Base-by-base conservation (phyloP, 495 filamentous ascomycete genomes). In the Trypethelium eluteriae region DNA sequence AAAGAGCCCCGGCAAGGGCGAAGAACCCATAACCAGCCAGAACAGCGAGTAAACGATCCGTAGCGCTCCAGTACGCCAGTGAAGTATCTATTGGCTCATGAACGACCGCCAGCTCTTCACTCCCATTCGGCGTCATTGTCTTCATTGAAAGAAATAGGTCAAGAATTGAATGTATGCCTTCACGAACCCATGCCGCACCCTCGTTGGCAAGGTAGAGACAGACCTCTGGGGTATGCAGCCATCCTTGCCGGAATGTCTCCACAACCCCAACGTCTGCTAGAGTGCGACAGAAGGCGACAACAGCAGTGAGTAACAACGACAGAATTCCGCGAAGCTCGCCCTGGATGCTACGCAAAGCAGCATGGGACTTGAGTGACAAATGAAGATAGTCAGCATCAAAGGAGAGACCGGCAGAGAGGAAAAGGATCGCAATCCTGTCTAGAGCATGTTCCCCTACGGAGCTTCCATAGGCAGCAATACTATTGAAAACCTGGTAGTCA, bases 21-120 rank as follows among this genome's bases (percentile, higher is more conserved):
- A 94, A 82, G 57, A 90, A 85, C 0, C 86, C 71, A 72, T 97
- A 98, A 44, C 94, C 94, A 70, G 87, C 81, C 0, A 91, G 67
- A 47, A 96, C 89, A 34, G 93, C 93, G 75, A 90, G 86, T 59
- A 86, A 81, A 38, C 92, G 84, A 76, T 96, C 93, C 39, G 79
- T 84, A 1, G 86, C 84, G 67, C 83, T 82, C 93, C 93, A 97
- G 53, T 88, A 83, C 3, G 86, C 87, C 38, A 93, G 81, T 34
- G 82, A 81, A 10, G 85, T 84, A 67, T 91, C 81, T 1, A 87
- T 71, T 10, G 79, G 70, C 0, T 59, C 18, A 35, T 59, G 53
- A 36, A 10, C 32, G 14, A 36, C 14, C 5, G 53, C 53, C 36
- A 32, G 53, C 14, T 25, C 25, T 25, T 25, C 25, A 25, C 25